phyloP scores from a whole-genome alignment of 257 asterid genomes.

The Scutellaria baicalensis region DNA sequence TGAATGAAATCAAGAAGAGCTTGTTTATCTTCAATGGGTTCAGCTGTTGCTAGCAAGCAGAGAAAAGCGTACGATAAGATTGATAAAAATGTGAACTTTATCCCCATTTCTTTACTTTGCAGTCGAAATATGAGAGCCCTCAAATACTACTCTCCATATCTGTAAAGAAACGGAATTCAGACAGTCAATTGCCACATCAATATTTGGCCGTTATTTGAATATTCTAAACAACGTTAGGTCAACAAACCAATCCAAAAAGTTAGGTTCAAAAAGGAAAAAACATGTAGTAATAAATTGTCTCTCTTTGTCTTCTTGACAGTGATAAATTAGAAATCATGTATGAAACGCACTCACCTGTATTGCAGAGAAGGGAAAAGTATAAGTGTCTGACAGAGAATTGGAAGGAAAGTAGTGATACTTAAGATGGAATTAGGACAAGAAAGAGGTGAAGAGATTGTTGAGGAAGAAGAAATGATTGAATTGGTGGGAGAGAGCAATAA shows the following conservation, averaged over 20 bases:
- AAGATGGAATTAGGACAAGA: too few species aligned
- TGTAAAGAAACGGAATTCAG: neutral
- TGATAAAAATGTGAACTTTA: constrained; percentile 16
- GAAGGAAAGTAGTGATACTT: too few species aligned
- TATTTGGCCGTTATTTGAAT: constrained; percentile 15
- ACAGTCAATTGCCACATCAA: constrained; percentile 12
- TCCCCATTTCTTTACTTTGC: constrained; percentile 11
- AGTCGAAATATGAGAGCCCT: neutral
- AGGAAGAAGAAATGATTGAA: constrained; percentile 29
- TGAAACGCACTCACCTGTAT: too few species aligned
- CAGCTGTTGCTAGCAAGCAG: constrained; percentile 9
- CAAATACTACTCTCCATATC: constrained; percentile 10
- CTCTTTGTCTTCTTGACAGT: neutral
- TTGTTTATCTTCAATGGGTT: constrained; percentile 38
- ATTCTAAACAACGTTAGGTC: constrained; percentile 27
- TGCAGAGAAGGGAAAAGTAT: too few species aligned
- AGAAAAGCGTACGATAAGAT: constrained; percentile 14
- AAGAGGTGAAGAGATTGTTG: neutral
- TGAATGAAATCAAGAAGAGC: constrained; percentile 42
- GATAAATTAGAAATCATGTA: neutral
- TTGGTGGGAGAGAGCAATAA: constrained; percentile 24
- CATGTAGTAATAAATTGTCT: neutral
- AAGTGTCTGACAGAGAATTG: too few species aligned
- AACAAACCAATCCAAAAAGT: constrained; percentile 20
- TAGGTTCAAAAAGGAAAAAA: neutral